Base-by-base conservation (phyloP, 1,284 basidiomycete species). In the Garcileccinum viscosum region DNA sequence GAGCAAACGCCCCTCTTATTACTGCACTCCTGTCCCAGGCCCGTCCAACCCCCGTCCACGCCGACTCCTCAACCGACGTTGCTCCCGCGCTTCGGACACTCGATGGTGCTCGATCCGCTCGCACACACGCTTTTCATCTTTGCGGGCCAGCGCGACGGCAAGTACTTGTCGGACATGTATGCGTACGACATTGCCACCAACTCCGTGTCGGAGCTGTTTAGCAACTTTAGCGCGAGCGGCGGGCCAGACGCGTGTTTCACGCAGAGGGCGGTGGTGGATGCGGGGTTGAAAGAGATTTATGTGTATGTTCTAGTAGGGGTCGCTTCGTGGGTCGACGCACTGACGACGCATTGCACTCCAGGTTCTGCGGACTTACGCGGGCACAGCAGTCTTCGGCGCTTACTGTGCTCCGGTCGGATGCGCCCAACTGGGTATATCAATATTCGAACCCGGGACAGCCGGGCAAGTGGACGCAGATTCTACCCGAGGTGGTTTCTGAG, bases 201-300 rank as follows among this genome's bases (percentile, higher is more conserved):
- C 73, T 86, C 84, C 6, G 83, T 87, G n/a, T 86, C 85, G 2
- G 88, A 93, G 74, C 75, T 93, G 4, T 91, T 86, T 73, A 81
- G 87, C 40, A 88, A 92, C 76, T 89, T 90, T 76, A 81, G 74
- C 22, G 70, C 82, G 27, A 80, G 82, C 15, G 89, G 90, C 3
- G 90, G 91, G 1, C 90, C 91, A 0, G 87, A 90, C 58, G 85
- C 90, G 5, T 90, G 86, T 73, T 93, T 92, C 74, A 90, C 89
- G 1, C 91, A 92, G 71, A 80, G 92, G 35, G 90, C 92, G 3
- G 88, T 90, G 7, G 86, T 93, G 27, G 91, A 94, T 72, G 80
- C 88, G 0, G 78, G 81, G 12, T 71, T 90, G 65, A 86, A 85
- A 67, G 92, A 94, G 74, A 87, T 94, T 8, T 94, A 93, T 72